A percentile compares a stretch with the other conserved stretches of the same genome.
phyloP scores from a whole-genome alignment of 441 rosid genomes.

The Gossypium laxum region DNA sequence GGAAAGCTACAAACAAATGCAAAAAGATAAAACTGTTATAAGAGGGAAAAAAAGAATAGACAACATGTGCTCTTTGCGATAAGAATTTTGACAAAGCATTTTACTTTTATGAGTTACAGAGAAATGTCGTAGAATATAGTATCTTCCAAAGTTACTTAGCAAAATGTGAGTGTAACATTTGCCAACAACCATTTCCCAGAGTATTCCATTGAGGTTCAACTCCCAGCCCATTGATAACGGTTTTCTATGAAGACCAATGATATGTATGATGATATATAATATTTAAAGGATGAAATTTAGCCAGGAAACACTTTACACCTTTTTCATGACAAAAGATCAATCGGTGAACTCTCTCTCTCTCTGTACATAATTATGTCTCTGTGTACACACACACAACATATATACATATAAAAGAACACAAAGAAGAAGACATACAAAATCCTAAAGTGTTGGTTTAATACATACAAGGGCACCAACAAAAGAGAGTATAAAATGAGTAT shows the following conservation, averaged over 20 bases:
- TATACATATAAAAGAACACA: not conserved
- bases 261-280: not conserved
- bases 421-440: not conserved
- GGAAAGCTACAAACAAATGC: not conserved
- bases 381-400: not conserved
- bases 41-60: not conserved
- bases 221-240: not conserved
- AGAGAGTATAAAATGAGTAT: not conserved
- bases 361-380: not conserved
- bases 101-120: not conserved
- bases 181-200: not conserved
- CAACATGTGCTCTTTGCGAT: not conserved
- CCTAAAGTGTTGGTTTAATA: not conserved
- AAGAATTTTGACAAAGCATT: not conserved
- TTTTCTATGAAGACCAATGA: not conserved
- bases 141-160: not conserved
- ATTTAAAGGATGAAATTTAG: not conserved
- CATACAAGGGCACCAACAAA: not conserved
- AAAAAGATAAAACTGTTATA: not conserved
- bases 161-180: not conserved
- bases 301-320: not conserved
- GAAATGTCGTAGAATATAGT: not conserved
- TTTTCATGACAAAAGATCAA: not conserved
- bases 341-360: not conserved
- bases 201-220: conserved; percentile 6